These are phyloP conservation scores for Osmanthus fragrans DNA, from an alignment of 257 asterid genomes.

Conservation along the genomic window DNA sequence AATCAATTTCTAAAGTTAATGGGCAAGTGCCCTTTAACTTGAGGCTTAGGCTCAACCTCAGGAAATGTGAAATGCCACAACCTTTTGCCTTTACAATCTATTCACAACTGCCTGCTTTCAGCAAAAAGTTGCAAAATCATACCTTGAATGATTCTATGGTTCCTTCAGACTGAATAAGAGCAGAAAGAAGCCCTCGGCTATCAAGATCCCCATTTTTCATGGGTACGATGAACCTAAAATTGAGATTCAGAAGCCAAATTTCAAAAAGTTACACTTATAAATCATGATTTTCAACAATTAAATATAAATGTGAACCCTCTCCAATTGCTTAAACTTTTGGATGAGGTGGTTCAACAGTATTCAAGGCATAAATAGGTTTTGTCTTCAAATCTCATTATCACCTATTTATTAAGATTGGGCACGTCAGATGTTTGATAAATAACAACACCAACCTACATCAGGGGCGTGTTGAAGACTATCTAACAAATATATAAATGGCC, in stretches of 20 bases:
- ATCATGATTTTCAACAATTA: neutral
- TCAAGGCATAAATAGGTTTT: neutral
- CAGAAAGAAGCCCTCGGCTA: slow-evolving; percentile 71
- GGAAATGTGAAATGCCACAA: neutral
- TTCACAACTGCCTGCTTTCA: neutral
- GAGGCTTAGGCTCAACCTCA: neutral
- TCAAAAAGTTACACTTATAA: neutral
- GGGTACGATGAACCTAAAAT: slow-evolving; percentile 64
- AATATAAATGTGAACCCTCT: neutral
- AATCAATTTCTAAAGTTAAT: neutral
- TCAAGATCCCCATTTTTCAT: slow-evolving; percentile 93
- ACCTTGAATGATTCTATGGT: slow-evolving; percentile 87
- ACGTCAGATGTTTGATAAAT: neutral
- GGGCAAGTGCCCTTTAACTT: neutral
- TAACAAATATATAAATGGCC: neutral
- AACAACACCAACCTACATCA: neutral
- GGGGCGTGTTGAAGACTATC: neutral
- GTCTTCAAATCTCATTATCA: neutral
- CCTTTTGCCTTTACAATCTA: neutral
- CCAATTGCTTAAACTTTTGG: neutral
- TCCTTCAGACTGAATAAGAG: slow-evolving; percentile 57
- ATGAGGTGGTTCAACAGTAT: neutral
- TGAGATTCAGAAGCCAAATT: slow-evolving; percentile 5
- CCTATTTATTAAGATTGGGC: neutral
- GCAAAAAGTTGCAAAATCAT: slow-evolving; percentile 15